These are phyloP conservation scores for Sicyos baderoa DNA, from an alignment of 306 rosid genomes.

Conservation along the genomic window DNA sequence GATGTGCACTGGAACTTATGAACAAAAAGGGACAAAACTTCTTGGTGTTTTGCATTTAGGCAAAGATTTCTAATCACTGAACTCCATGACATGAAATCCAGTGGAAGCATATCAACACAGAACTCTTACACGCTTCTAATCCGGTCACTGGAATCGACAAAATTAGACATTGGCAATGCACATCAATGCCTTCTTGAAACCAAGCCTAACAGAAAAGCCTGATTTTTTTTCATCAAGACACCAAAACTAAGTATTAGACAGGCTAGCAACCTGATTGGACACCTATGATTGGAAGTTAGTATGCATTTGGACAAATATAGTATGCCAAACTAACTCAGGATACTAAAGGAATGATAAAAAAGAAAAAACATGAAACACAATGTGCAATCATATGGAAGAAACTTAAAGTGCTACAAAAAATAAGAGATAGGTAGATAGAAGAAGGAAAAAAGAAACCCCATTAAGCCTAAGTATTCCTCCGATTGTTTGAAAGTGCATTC, in stretches of 20 bases:
- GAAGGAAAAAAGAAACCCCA: neutral
- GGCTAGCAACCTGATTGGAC: neutral
- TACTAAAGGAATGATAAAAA: neutral
- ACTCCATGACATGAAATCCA: constrained; percentile 31
- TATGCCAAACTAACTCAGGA: neutral
- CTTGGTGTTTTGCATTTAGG: constrained; percentile 36
- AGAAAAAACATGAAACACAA: neutral
- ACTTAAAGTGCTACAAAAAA: neutral
- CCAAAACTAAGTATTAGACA: neutral
- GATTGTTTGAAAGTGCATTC: too few relatives aligned
- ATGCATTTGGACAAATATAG: neutral
- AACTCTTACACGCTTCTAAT: neutral
- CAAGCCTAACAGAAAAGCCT: neutral
- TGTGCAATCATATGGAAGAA: neutral
- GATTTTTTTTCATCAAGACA: neutral
- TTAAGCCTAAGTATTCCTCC: neutral
- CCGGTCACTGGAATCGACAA: neutral
- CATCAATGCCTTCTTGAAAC: constrained; percentile 4
- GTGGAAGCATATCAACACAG: neutral
- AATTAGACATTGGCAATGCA: neutral
- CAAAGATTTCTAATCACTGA: constrained; percentile 34
- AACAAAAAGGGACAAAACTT: constrained; percentile 46
- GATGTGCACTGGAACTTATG: constrained; percentile 25
- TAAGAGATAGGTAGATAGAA: neutral
- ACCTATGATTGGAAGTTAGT: neutral